These are phyloP conservation scores for Purshia tridentata DNA, from an alignment of 306 rosid genomes.

Conservation along the genomic window DNA sequence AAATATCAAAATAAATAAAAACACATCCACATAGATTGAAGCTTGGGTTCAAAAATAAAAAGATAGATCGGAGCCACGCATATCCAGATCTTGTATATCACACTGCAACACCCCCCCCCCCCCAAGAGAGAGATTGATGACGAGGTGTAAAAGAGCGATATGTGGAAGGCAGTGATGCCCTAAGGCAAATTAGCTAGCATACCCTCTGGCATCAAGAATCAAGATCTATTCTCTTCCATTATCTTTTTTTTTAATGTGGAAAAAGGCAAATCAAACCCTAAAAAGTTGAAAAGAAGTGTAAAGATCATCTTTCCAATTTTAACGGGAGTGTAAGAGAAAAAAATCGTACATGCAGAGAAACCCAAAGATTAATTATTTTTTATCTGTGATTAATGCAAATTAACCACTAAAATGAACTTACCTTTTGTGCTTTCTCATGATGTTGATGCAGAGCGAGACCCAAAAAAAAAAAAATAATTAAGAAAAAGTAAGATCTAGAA, in stretches of 20 bases:
- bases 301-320: neutral
- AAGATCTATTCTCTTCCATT: neutral
- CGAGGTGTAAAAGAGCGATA: neutral
- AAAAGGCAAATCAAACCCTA: neutral
- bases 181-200: neutral
- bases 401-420: neutral
- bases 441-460: slow-evolving; percentile 10
- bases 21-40: no score
- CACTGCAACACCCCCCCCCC: no score
- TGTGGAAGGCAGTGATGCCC: neutral
- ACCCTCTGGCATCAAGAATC: neutral
- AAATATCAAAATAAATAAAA: no score
- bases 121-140: neutral
- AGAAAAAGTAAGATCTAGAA: slow-evolving; percentile 10
- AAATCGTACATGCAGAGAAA: slow-evolving; percentile 1
- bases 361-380: neutral
- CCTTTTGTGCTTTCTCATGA: slow-evolving; percentile 5
- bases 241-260: neutral
- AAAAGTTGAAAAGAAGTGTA: neutral
- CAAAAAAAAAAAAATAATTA: neutral
- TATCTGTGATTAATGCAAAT: no score
- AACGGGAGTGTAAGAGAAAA: neutral
- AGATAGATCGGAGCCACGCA: neutral
- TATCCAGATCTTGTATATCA: no score
- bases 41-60: neutral